Conservation (phyloP, 2,329 filamentous ascomycete genomes). For the Phyllosticta citrichinensis region DNA sequence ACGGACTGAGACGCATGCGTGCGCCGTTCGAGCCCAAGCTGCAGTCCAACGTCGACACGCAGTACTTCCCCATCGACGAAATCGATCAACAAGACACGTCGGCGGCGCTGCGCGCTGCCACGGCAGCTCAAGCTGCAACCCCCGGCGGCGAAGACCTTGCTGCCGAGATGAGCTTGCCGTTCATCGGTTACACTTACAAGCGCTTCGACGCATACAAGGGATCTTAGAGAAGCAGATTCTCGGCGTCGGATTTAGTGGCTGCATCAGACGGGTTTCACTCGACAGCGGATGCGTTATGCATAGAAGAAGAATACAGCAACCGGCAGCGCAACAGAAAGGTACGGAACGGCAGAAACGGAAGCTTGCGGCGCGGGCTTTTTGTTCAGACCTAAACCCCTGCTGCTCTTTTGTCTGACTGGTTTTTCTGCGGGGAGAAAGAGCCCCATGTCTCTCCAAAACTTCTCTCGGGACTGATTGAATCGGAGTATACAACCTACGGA, state of each 20-base stretch:
- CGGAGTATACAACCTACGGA: background rate
- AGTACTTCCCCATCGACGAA: constrained; percentile 97
- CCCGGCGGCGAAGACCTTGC: constrained; percentile 64
- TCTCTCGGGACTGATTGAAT: too few relatives aligned
- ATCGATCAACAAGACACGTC: constrained; percentile 95
- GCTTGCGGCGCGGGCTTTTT: background rate
- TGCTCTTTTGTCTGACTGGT: background rate
- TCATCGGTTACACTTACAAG: constrained; percentile 97
- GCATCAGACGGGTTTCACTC: background rate
- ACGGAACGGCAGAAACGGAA: background rate
- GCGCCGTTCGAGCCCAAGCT: constrained; percentile 94
- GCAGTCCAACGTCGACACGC: constrained; percentile 87
- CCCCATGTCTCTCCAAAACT: too few relatives aligned
- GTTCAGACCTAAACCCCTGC: background rate
- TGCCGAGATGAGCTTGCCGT: constrained; percentile 90
- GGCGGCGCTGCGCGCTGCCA: constrained; percentile 75
- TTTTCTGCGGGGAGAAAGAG: background rate
- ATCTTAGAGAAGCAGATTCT: constrained; percentile 14
- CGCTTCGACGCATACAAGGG: constrained; percentile 64
- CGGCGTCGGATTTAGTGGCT: background rate
- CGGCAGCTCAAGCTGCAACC: constrained; percentile 41
- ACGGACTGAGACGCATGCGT: constrained; percentile 81
- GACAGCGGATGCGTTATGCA: background rate
- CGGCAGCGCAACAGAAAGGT: background rate
- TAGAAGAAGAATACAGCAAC: background rate